These are phyloP conservation scores for Tilletia walkeri DNA, from an alignment of 1,284 basidiomycete genomes.

Conservation along the genomic window DNA sequence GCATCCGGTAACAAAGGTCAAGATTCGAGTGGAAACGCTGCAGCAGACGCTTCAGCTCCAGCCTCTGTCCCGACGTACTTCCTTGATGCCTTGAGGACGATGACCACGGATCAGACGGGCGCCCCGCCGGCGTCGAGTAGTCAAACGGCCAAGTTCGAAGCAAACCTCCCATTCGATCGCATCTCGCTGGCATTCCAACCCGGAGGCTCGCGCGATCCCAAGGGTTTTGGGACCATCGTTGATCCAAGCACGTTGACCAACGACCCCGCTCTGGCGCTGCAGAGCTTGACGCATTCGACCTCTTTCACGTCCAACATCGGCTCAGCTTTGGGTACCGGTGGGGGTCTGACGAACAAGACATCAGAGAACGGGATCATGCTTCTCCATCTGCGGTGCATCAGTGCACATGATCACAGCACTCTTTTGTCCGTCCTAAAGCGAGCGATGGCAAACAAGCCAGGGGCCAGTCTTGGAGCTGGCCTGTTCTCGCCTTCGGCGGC, in stretches of 20 bases:
- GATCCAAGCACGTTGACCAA: conserved; percentile 12
- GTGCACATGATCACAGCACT: conserved; percentile 34
- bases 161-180: conserved; percentile 3
- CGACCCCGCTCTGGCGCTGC: not conserved
- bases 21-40: not conserved
- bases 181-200: conserved; percentile 15
- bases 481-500: conserved; percentile 6
- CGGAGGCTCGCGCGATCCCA: not conserved
- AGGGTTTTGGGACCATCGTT: not conserved
- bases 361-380: conserved; percentile 12
- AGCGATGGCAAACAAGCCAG: conserved; percentile 26
- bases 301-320: conserved; percentile 18
- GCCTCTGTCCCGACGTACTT: conserved; percentile 13
- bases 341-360: not conserved
- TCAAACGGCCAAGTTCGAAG: conserved; percentile 3
- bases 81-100: not conserved
- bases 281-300: conserved; percentile 20
- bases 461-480: not conserved
- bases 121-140: not conserved
- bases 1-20: not conserved
- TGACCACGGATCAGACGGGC: not conserved
- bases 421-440: conserved; percentile 28
- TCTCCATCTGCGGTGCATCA: conserved; percentile 28
- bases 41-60: conserved; percentile 1
- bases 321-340: not conserved